A percentile compares a stretch with the other conserved stretches of the same genome.
Evolutionary conservation across 2,329 filamentous ascomycete genomes (phyloP).

Genomic region (Epichloe sibirici): DNA sequence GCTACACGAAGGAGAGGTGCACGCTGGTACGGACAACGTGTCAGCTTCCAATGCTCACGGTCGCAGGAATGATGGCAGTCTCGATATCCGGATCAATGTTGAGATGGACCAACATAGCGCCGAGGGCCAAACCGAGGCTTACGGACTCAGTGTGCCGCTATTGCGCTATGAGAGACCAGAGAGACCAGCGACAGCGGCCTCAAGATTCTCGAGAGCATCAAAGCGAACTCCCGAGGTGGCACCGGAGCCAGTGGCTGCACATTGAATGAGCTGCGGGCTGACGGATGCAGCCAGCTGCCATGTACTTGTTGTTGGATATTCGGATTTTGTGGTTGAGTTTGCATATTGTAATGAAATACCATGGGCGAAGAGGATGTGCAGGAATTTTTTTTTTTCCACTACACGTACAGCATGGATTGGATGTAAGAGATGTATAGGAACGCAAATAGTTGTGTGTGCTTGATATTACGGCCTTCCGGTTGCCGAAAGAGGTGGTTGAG

Average conservation of each 20-base stretch:
- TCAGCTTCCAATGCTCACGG: constrained; percentile 51
- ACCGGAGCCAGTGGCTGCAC: neutral
- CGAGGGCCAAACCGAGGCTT: constrained; percentile 66
- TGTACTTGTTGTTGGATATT: neutral
- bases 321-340: neutral
- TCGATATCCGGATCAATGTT: constrained; percentile 77
- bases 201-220: constrained; percentile 5
- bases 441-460: no score
- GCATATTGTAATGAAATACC: neutral
- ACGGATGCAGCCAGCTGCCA: neutral
- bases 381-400: neutral
- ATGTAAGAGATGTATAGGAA: neutral
- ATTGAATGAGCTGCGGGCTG: neutral
- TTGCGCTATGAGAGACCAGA: constrained; percentile 32
- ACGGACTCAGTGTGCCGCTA: constrained; percentile 75
- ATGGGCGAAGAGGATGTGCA: neutral
- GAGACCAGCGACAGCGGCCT: neutral
- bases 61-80: constrained; percentile 41
- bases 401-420: neutral
- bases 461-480: no score
- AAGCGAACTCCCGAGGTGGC: neutral
- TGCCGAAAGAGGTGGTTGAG: no score
- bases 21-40: constrained; percentile 65
- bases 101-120: constrained; percentile 78
- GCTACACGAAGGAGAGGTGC: constrained; percentile 64